phyloP scores from a whole-genome alignment of 1,139 yeast species.

The Geotrichum bryndzae region DNA sequence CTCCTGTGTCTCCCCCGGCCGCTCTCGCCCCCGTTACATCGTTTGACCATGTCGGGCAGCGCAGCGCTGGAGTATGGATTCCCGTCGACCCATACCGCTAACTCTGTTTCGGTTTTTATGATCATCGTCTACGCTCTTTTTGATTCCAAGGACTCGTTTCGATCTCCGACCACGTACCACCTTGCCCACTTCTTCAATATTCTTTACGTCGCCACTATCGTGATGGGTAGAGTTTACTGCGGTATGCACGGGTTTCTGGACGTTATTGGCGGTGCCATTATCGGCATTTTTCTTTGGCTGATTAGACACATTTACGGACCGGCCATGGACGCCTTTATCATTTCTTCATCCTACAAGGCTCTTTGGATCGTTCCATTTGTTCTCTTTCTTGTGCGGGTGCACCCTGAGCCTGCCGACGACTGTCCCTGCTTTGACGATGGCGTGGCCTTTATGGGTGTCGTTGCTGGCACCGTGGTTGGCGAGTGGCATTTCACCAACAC shows the following conservation, averaged over 20 bases:
- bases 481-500: constrained; percentile 40
- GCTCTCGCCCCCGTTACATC: constrained; percentile 79
- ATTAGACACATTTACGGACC: constrained; percentile 24
- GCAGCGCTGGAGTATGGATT: constrained; percentile 93
- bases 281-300: constrained; percentile 47
- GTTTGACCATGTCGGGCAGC: constrained; percentile 82
- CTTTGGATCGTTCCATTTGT: constrained; percentile 41
- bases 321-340: constrained; percentile 21
- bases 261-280: constrained; percentile 53
- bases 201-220: constrained; percentile 59
- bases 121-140: constrained; percentile 36
- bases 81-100: constrained; percentile 89
- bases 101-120: constrained; percentile 75
- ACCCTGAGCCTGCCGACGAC: constrained; percentile 83
- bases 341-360: constrained; percentile 27
- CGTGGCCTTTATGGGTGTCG: constrained; percentile 88
- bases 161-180: constrained; percentile 12
- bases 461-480: constrained; percentile 64
- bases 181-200: constrained; percentile 25
- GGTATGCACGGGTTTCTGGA: constrained; percentile 97
- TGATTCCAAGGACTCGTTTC: constrained; percentile 18
- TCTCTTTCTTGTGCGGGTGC: constrained; percentile 52
- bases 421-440: constrained; percentile 97
- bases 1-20: constrained; percentile 89
- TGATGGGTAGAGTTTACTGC: constrained; percentile 81